A percentile compares a stretch with the other conserved stretches of the same genome.
Evolutionary conservation across 2,329 filamentous ascomycete genomes (phyloP).

Genomic region (Tolypocladium guangdongense): DNA sequence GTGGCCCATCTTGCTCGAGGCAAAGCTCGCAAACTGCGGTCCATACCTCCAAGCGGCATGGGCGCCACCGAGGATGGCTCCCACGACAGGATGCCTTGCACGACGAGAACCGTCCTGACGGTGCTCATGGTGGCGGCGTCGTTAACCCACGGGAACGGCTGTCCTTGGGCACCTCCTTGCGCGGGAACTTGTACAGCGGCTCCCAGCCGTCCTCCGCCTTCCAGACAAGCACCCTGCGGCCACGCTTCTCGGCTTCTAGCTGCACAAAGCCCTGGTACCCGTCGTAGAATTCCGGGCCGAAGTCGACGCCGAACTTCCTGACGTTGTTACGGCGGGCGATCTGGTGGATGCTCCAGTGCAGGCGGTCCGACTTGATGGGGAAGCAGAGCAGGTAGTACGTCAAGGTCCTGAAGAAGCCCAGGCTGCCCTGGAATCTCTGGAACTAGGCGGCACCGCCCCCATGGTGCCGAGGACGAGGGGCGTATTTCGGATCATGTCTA

Average conservation of each 20-base stretch:
- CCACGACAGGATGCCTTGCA: slow-evolving; percentile 7
- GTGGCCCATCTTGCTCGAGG: background rate
- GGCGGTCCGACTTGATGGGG: slow-evolving; percentile 15
- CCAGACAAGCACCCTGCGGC: slow-evolving; percentile 14
- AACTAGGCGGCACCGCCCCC: slow-evolving; percentile 14
- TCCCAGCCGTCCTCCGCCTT: slow-evolving; percentile 29
- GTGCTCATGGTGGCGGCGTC: slow-evolving; percentile 10
- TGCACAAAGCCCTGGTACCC: slow-evolving; percentile 14
- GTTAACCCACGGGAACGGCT: slow-evolving; percentile 23
- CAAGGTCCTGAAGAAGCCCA: slow-evolving; percentile 17
- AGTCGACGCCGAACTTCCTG: slow-evolving; percentile 5
- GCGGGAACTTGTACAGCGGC: slow-evolving; percentile 29
- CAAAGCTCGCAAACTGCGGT: slow-evolving; percentile 1
- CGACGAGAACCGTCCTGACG: slow-evolving; percentile 5
- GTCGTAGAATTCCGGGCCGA: slow-evolving; percentile 8
- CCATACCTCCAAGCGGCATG: slow-evolving; percentile 5
- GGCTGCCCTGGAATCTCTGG: slow-evolving; percentile 11
- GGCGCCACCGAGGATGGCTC: slow-evolving; percentile 1
- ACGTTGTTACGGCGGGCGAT: slow-evolving; percentile 1
- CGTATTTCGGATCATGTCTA: slow-evolving; percentile 26
- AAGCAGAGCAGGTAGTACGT: slow-evolving; percentile 14
- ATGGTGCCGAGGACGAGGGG: slow-evolving; percentile 17
- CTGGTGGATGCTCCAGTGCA: slow-evolving; percentile 15
- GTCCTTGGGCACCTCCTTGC: slow-evolving; percentile 18
- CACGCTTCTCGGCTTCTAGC: slow-evolving; percentile 17